Evolutionary conservation across 2,329 filamentous ascomycete species (phyloP).

Genomic region (Emmonsiellopsis sp.): DNA sequence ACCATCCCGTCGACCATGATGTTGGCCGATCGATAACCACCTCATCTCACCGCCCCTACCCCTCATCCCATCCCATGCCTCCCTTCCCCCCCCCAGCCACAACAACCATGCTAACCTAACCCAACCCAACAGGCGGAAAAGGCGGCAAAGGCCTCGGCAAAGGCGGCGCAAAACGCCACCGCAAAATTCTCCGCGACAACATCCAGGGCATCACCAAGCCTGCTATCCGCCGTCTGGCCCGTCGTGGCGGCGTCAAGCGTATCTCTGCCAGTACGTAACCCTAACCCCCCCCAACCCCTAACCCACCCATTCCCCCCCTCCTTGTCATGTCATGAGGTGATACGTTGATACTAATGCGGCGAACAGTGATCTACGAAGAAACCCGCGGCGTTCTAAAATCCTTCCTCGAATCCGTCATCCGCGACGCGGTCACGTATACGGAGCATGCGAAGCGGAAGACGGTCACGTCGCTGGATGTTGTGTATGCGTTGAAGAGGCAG

Average conservation of each 20-base stretch:
- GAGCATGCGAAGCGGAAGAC: conserved; percentile 68
- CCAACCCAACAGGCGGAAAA: conserved; percentile 61
- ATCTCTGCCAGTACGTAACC: conserved; percentile 62
- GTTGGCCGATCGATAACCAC: too few relatives aligned
- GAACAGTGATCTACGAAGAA: conserved; percentile 65
- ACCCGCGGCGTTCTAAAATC: conserved; percentile 75
- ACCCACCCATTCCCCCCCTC: too few relatives aligned
- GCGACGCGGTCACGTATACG: conserved; percentile 71
- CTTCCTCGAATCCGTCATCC: conserved; percentile 74
- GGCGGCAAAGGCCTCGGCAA: conserved; percentile 97
- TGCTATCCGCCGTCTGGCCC: conserved; percentile 94
- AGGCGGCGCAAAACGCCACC: conserved; percentile 96
- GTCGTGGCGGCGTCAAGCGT: conserved; percentile 99
- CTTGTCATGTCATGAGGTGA: too few relatives aligned
- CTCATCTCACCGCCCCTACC: too few relatives aligned
- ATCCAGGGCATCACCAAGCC: conserved; percentile 99
- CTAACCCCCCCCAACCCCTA: too few relatives aligned
- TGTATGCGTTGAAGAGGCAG: conserved; percentile 57
- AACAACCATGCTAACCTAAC: too few relatives aligned
- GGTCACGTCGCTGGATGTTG: conserved; percentile 50
- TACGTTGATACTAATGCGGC: too few relatives aligned
- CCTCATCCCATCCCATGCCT: too few relatives aligned
- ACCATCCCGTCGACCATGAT: too few relatives aligned
- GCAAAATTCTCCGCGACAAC: conserved; percentile 99
- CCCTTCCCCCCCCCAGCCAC: too few relatives aligned